These are phyloP conservation scores for Monocercomonoides exilis DNA, from an alignment of 78 protist species.

Conservation along the genomic window DNA sequence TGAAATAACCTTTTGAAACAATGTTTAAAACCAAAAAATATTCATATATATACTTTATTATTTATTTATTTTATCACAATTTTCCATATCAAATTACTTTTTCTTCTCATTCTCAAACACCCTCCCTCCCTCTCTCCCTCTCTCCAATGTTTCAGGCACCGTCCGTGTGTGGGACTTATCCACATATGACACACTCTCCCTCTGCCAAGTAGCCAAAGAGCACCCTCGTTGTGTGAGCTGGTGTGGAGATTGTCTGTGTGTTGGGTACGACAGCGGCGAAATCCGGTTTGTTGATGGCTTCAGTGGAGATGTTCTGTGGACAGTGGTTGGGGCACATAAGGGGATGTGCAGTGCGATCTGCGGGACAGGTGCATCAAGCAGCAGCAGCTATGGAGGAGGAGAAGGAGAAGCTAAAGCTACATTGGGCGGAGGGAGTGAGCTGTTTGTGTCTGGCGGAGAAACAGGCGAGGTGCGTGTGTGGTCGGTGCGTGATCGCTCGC, in stretches of 20 bases:
- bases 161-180: conserved; percentile 32
- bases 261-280: not conserved
- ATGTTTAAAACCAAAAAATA: no score
- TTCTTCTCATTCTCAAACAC: no score
- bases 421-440: not conserved
- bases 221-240: conserved; percentile 32
- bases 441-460: conserved; percentile 26
- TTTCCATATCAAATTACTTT: no score
- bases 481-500: conserved; percentile 16
- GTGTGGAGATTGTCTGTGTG: conserved; percentile 1
- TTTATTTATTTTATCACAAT: no score
- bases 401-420: not conserved
- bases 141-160: not conserved
- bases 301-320: not conserved
- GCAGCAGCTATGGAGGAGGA: not conserved
- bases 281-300: conserved; percentile 5
- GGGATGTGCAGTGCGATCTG: not conserved
- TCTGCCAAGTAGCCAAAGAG: conserved; percentile 13
- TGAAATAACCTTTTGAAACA: no score
- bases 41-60: no score
- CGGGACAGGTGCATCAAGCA: conserved; percentile 1
- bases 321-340: not conserved
- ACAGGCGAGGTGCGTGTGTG: conserved; percentile 41
- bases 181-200: not conserved
- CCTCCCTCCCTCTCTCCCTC: not conserved